Conservation (phyloP, 768 basidiomycete genomes). For the Boletus rubroflammeus region DNA sequence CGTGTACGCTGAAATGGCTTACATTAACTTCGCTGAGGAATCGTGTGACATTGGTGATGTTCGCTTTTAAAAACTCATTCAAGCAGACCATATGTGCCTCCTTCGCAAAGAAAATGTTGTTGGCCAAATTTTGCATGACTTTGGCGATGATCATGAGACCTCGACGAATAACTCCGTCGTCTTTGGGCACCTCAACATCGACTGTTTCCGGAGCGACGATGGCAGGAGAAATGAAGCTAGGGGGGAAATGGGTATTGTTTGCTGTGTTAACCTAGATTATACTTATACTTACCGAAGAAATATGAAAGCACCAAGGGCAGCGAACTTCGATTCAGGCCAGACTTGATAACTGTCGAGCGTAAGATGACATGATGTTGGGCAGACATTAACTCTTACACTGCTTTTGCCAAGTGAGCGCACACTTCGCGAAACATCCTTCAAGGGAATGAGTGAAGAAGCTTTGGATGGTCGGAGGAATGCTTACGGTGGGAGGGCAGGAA, state of each 20-base stretch:
- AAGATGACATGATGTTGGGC: conserved; percentile 9
- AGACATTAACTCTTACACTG: conserved; percentile 54
- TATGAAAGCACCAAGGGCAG: conserved; percentile 86
- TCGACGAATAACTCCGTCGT: conserved; percentile 58
- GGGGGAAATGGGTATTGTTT: conserved; percentile 2
- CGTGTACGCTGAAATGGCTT: conserved; percentile 15
- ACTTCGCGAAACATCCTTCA: conserved; percentile 82
- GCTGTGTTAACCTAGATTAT: background rate
- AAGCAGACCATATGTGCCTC: conserved; percentile 81
- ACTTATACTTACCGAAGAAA: conserved; percentile 65
- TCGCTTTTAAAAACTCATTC: conserved; percentile 69
- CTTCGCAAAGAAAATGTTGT: conserved; percentile 91
- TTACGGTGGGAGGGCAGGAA: conserved; percentile 70
- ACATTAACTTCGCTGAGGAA: conserved; percentile 78
- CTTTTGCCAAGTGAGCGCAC: conserved; percentile 72
- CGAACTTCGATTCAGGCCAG: conserved; percentile 78
- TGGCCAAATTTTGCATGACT: conserved; percentile 89
- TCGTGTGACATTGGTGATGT: conserved; percentile 69
- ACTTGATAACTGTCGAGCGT: conserved; percentile 46
- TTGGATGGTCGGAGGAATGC: conserved; percentile 24
- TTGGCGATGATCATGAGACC: conserved; percentile 87
- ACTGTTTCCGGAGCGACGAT: conserved; percentile 83
- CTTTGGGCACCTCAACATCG: conserved; percentile 75
- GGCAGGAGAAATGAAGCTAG: conserved; percentile 87
- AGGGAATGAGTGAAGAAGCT: background rate